Percentiles rank a stretch among this genome's conserved stretches.
These are phyloP conservation scores for Dentipellis sp. DNA, from an alignment of 768 basidiomycete species.

Conservation along the genomic window DNA sequence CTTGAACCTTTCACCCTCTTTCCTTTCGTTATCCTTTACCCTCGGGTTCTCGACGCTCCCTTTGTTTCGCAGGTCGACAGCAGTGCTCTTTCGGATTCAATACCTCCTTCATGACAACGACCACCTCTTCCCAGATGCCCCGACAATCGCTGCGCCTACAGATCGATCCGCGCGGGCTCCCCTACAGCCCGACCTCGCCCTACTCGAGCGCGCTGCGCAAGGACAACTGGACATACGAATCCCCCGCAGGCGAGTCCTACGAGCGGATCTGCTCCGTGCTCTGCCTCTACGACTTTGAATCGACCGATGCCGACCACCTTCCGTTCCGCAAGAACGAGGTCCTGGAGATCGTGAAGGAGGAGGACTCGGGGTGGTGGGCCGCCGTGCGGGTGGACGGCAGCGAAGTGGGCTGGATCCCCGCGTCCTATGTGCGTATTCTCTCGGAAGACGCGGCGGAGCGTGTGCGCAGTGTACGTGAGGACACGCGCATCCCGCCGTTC, in stretches of 20 bases:
- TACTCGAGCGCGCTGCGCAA: background rate
- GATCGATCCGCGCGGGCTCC: slow-evolving; percentile 1
- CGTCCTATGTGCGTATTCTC: slow-evolving; percentile 54
- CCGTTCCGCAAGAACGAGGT: slow-evolving; percentile 60
- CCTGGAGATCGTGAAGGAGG: slow-evolving; percentile 56
- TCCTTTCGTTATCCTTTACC: background rate
- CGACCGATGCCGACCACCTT: slow-evolving; percentile 52
- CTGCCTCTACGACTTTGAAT: slow-evolving; percentile 60
- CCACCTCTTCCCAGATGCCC: background rate
- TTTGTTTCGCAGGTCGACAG: background rate
- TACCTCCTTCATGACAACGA: slow-evolving; percentile 4
- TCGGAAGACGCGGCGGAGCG: slow-evolving; percentile 40
- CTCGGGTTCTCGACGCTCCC: background rate
- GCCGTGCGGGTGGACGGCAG: slow-evolving; percentile 48
- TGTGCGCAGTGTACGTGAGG: slow-evolving; percentile 33
- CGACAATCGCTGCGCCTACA: slow-evolving; percentile 8
- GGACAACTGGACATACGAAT: slow-evolving; percentile 9
- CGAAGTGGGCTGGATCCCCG: slow-evolving; percentile 68
- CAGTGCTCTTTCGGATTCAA: background rate
- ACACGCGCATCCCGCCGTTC: slow-evolving; percentile 33
- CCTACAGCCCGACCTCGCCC: background rate
- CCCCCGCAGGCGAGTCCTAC: slow-evolving; percentile 19
- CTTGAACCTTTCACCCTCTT: too few relatives aligned
- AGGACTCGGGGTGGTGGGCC: slow-evolving; percentile 77
- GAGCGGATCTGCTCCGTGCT: slow-evolving; percentile 42